Percentiles rank a stretch among this genome's conserved stretches.
Conservation (phyloP, 805 yeast species). For the Kluyveromyces nonfermentans region DNA sequence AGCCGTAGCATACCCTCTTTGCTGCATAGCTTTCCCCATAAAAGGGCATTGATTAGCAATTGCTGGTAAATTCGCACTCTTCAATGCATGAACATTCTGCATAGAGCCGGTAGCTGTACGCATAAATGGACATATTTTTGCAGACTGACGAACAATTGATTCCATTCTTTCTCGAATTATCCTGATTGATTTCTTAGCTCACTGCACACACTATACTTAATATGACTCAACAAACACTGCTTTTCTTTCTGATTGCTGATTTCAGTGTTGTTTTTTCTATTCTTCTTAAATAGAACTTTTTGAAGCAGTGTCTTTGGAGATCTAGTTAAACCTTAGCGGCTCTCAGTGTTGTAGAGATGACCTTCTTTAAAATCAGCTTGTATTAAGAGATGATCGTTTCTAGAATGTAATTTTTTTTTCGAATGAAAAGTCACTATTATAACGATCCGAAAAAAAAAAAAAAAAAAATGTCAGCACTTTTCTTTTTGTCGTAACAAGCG, state of each 20-base stretch:
- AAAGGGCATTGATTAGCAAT: slow-evolving; percentile 82
- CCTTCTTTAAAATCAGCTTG: background rate
- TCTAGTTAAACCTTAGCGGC: too few relatives aligned
- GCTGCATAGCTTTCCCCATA: slow-evolving; percentile 66
- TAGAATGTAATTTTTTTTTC: background rate
- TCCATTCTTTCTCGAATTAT: slow-evolving; percentile 47
- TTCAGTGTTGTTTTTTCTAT: too few relatives aligned
- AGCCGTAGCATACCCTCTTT: slow-evolving; percentile 28
- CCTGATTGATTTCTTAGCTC: background rate
- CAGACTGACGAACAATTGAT: slow-evolving; percentile 63
- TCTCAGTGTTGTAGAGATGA: background rate
- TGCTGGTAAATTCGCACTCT: slow-evolving; percentile 31
- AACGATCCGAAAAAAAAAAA: background rate
- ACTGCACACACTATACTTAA: background rate
- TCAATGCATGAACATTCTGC: slow-evolving; percentile 21
- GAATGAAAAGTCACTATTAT: background rate
- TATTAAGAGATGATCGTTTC: background rate
- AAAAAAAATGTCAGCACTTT: background rate
- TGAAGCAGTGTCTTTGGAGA: too few relatives aligned
- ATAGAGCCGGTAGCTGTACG: slow-evolving; percentile 27
- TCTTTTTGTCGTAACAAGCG: background rate
- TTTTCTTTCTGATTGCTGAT: too few relatives aligned
- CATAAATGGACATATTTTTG: slow-evolving; percentile 78
- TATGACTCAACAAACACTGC: background rate
- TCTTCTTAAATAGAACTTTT: too few relatives aligned